Percentiles rank a stretch among this genome's conserved stretches.
Evolutionary conservation across 148 eudicot species (phyloP).

Genomic region (Euryodendron excelsum): DNA sequence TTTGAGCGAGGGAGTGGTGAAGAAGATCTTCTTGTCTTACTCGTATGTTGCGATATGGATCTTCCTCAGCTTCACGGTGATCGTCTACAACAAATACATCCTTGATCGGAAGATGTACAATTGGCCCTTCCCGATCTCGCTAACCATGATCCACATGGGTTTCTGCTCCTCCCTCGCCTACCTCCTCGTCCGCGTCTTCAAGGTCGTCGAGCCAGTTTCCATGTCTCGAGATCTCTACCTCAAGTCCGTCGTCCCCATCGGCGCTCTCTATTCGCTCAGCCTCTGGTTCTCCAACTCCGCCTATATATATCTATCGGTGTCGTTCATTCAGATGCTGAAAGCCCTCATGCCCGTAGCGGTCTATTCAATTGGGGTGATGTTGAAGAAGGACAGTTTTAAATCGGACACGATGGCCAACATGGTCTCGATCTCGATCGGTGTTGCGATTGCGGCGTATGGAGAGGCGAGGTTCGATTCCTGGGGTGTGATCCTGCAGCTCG

Average conservation of each 20-base stretch:
- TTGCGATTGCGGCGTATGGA: slow-evolving; percentile 72
- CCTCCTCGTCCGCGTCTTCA: slow-evolving; percentile 39
- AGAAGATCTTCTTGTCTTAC: slow-evolving; percentile 58
- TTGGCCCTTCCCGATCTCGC: slow-evolving; percentile 74
- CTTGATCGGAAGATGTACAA: slow-evolving; percentile 69
- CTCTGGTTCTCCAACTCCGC: slow-evolving; percentile 74
- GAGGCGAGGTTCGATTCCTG: slow-evolving; percentile 64
- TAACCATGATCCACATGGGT: slow-evolving; percentile 74
- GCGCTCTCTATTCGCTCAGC: slow-evolving; percentile 48
- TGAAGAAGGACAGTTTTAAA: slow-evolving; percentile 56
- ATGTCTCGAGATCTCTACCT: slow-evolving; percentile 57
- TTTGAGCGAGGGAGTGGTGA: slow-evolving; percentile 52
- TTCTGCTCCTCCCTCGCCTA: slow-evolving; percentile 62
- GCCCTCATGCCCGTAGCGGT: slow-evolving; percentile 80
- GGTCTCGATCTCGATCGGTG: slow-evolving; percentile 68
- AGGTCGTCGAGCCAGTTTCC: slow-evolving; percentile 52
- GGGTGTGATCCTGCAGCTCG: slow-evolving; percentile 63
- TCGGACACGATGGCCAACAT: slow-evolving; percentile 56
- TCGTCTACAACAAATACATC: slow-evolving; percentile 78
- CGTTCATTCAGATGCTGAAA: slow-evolving; percentile 75
- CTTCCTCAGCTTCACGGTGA: slow-evolving; percentile 61
- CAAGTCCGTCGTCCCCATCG: slow-evolving; percentile 62
- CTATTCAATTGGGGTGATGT: slow-evolving; percentile 55
- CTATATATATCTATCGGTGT: slow-evolving; percentile 61
- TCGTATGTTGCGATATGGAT: slow-evolving; percentile 69